Base-by-base conservation (phyloP, 257 asterid genomes). In the Solanum etuberosum region DNA sequence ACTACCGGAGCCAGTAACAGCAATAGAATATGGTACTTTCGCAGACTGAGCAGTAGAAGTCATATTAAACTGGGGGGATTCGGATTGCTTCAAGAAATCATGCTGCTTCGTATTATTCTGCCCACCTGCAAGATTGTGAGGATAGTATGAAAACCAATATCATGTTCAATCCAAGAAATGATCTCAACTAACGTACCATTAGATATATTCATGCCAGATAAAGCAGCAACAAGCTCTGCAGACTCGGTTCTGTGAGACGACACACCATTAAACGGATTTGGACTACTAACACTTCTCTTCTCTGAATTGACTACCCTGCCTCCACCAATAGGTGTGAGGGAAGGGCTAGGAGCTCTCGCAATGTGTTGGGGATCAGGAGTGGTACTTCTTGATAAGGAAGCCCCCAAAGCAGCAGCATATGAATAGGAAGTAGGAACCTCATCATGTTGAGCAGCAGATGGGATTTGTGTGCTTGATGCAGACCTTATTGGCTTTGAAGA, bases 341-440 rank as follows among this genome's bases (percentile, higher is more conserved):
- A 92, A 86, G 98, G 99, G 86, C 99, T 97, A 87, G 99, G 98
- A 86, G 93, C 98, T 89, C 97, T 92, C 25, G 94, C 93, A 86
- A 94, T 89, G 86, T 90, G 96, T 84, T 95, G 98, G 83, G 98
- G 92, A 92, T 97, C 99, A 29, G 99, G 99, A 27, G 99, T 96
- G 59, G 99, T 89, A 93, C 98, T 95, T 89, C 99, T 93, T 37
- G 99, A 97, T 89, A 97, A 89, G 78, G 98, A 94, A 83, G 96
- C 94, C 88, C 98, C 98, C 91, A 95, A 88, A 77, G 89, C 99
- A 85, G 99, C 98, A 86, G 99, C 99, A 91, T 96, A 96, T 72
- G 99, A 96, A 88, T 94, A 95, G 84, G 98, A 92, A 15, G 96
- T 70, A 67, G 96, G 91, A 74, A 90, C 80, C 46, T 90, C 95